Evolutionary conservation across 108 stramenopile species (phyloP), one percentile per base, ranked within the genome.

Genomic region (Cylindrotheca closterium): DNA sequence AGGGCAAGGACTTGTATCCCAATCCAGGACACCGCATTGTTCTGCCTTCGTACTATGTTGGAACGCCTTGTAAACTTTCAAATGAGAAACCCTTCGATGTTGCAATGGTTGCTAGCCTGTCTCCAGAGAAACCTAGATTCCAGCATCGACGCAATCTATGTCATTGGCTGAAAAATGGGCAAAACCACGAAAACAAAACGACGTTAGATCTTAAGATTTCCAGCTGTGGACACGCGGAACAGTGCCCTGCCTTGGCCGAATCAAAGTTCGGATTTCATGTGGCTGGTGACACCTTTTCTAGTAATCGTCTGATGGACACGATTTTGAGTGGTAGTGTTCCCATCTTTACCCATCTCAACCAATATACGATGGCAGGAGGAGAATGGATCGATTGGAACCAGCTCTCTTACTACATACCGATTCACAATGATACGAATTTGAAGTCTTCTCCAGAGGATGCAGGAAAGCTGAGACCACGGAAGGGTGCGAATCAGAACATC

Each of bases 241-340:
- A 54, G 34, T 65, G 63, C 29, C 63, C 63, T 1, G 63, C 63
- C 10, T 24, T 65, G 37, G 33, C 52, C 0, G 33, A 25, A 30
- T 33, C 63, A 4, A 53, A 54, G 28, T 65, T 31, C 42, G 63
- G 63, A n/a, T 54, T 65, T 33, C 63, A 65, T 37, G 34, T 21
- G 7, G 52, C 48, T 32, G 63, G 63, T 59, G 56, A 58, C 28
- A 60, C 21, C 15, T 37, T 24, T 28, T 27, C 24, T 19, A 25
- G 49, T 21, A 52, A 54, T 5, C 63, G 63, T 12, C 51, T 57
- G 27, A 56, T 67, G 17, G 65, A 67, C 29, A 37, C 31, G 25
- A 5, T 57, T 0, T 15, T 55, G 47, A 49, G 47, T 7, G n/a
- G 65, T 5, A 56, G 55, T 19, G 33, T 67, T 19, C 65, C 65